Evolutionary conservation across 2,329 filamentous ascomycete genomes (phyloP).

Genomic region (Didymella pinodella): DNA sequence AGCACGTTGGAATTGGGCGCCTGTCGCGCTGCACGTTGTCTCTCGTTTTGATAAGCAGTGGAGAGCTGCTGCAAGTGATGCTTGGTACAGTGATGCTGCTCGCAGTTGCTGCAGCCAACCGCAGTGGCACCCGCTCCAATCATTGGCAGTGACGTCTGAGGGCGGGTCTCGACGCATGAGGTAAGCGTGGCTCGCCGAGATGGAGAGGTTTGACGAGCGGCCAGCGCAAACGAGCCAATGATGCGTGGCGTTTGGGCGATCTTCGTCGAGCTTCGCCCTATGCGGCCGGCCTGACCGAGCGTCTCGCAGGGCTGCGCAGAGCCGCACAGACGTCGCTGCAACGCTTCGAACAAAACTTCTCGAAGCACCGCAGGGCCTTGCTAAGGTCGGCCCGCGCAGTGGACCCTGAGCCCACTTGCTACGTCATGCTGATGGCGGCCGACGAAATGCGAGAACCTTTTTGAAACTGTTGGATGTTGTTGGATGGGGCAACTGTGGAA

Average conservation of each 20-base stretch:
- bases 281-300: slow-evolving; percentile 12
- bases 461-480: slow-evolving; percentile 46
- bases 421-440: slow-evolving; percentile 38
- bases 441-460: slow-evolving; percentile 21
- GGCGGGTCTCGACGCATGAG: slow-evolving; percentile 20
- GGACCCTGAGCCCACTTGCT: slow-evolving; percentile 40
- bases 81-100: slow-evolving; percentile 14
- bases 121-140: slow-evolving; percentile 11
- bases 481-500: slow-evolving; percentile 33
- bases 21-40: slow-evolving; percentile 7
- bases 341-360: slow-evolving; percentile 21
- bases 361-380: slow-evolving; percentile 13
- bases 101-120: slow-evolving; percentile 22
- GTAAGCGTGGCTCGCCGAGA: slow-evolving; percentile 33
- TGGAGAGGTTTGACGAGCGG: slow-evolving; percentile 5
- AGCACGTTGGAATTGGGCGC: slow-evolving; percentile 5
- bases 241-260: slow-evolving; percentile 10
- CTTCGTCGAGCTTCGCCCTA: slow-evolving; percentile 14
- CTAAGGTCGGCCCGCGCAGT: slow-evolving; percentile 28
- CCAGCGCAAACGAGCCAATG: slow-evolving; percentile 4
- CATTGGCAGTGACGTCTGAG: slow-evolving; percentile 29
- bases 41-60: slow-evolving; percentile 17
- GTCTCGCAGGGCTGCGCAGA: slow-evolving; percentile 19
- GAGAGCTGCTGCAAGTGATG: slow-evolving; percentile 14
- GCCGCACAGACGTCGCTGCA: slow-evolving; percentile 20